Percentiles rank a stretch among this genome's conserved stretches.
Conservation (phyloP, 164 flowering plant genomes). For the Tetrastigma voinierianum region DNA sequence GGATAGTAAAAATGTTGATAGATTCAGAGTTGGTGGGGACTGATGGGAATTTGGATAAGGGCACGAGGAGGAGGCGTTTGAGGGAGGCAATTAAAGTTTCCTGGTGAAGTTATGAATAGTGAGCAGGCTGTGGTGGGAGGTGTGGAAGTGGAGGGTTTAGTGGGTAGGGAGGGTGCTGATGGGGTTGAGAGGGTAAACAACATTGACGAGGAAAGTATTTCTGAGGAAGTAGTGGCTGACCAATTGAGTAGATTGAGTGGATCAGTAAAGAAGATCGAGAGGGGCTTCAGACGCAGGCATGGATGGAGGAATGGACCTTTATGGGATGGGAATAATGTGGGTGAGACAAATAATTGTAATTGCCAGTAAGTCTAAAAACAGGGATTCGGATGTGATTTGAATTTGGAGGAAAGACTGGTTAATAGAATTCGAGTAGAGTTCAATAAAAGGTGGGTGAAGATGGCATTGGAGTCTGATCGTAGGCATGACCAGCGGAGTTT, state of each 20-base stretch:
- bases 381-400: constrained; percentile 9
- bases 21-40: constrained; percentile 9
- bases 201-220: constrained; percentile 25
- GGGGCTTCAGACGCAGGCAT: constrained; percentile 13
- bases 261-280: constrained; percentile 13
- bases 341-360: constrained; percentile 7
- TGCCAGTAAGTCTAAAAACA: constrained; percentile 26
- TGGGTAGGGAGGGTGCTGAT: constrained; percentile 9
- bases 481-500: constrained; percentile 22
- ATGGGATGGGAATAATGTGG: constrained; percentile 17
- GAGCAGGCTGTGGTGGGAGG: constrained; percentile 4
- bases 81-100: constrained; percentile 42
- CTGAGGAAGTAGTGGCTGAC: background rate
- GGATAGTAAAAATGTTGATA: constrained; percentile 5
- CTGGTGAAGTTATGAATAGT: constrained; percentile 10
- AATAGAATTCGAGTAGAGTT: constrained; percentile 7
- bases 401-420: background rate
- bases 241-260: constrained; percentile 14
- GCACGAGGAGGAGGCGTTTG: constrained; percentile 36
- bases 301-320: constrained; percentile 16
- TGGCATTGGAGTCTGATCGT: constrained; percentile 5
- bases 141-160: constrained; percentile 14
- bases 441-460: constrained; percentile 8
- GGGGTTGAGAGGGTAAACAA: constrained; percentile 6
- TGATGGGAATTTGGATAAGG: constrained; percentile 20